Percentiles rank a stretch among this genome's conserved stretches.
These are phyloP conservation scores for Epichloe uncinata DNA, from an alignment of 2,329 filamentous ascomycete species.

Conservation along the genomic window DNA sequence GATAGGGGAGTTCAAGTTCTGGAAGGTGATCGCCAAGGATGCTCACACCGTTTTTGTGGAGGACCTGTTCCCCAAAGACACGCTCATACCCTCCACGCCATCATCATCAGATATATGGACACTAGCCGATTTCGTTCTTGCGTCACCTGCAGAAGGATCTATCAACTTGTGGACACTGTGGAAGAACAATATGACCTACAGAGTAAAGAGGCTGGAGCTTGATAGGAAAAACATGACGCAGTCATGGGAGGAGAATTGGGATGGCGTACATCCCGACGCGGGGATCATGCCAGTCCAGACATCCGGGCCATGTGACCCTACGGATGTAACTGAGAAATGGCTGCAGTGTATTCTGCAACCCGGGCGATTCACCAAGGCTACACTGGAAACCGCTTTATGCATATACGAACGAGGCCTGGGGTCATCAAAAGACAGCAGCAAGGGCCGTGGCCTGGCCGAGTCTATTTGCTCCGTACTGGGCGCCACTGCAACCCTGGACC, in stretches of 20 bases:
- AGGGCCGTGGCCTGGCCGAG: constrained; percentile 53
- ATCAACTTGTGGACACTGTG: constrained; percentile 64
- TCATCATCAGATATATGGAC: constrained; percentile 68
- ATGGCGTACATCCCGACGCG: constrained; percentile 49
- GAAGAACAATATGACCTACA: constrained; percentile 73
- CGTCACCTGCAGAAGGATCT: constrained; percentile 37
- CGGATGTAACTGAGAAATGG: constrained; percentile 74
- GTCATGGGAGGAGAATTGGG: constrained; percentile 59
- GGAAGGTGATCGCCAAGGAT: constrained; percentile 55
- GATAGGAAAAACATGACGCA: constrained; percentile 48
- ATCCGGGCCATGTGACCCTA: constrained; percentile 49
- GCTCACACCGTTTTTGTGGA: constrained; percentile 50
- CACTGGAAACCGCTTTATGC: constrained; percentile 68
- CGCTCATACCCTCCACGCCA: constrained; percentile 53
- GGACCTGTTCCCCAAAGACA: constrained; percentile 52
- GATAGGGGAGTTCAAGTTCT: constrained; percentile 87
- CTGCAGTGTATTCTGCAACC: constrained; percentile 70
- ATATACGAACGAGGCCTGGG: constrained; percentile 60
- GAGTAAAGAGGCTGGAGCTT: constrained; percentile 61
- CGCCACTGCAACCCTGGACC: constrained; percentile 52
- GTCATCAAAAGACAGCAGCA: constrained; percentile 22
- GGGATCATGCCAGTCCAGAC: constrained; percentile 39
- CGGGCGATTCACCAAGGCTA: constrained; percentile 65
- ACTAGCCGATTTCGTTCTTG: constrained; percentile 60
- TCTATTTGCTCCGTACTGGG: constrained; percentile 61